Conservation (phyloP, 495 filamentous ascomycete species). For the Chaetomidium leptoderma region DNA sequence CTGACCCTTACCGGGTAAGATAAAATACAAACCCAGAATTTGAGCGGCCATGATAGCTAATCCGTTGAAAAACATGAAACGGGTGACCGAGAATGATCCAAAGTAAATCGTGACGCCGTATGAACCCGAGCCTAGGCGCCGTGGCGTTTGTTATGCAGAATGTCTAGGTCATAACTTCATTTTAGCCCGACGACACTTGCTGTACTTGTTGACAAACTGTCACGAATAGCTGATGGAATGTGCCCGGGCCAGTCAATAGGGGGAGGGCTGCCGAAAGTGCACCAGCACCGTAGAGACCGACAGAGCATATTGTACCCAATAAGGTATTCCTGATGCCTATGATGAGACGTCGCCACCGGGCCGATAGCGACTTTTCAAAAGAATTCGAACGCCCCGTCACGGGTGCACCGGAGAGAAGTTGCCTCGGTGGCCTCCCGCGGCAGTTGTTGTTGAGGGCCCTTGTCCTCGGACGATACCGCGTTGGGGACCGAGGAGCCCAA, state of each 20-base stretch:
- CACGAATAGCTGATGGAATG: neutral
- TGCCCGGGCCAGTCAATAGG: neutral
- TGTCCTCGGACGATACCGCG: neutral
- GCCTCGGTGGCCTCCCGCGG: neutral
- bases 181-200: neutral
- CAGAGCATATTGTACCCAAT: neutral
- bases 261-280: too few relatives aligned
- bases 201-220: neutral
- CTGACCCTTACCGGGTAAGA: neutral
- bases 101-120: neutral
- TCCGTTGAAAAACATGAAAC: neutral
- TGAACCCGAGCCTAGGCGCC: neutral
- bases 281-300: neutral
- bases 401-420: too few relatives aligned
- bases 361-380: too few relatives aligned
- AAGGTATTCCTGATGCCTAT: neutral
- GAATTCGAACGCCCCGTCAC: too few relatives aligned
- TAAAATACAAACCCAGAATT: neutral
- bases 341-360: neutral
- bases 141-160: neutral
- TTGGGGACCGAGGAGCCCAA: too few relatives aligned
- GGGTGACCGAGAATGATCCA: neutral
- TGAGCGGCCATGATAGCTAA: neutral
- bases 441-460: neutral
- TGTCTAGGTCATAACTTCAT: conserved; percentile 1